phyloP scores from a whole-genome alignment of 768 basidiomycete genomes.

The Vararia minispora region DNA sequence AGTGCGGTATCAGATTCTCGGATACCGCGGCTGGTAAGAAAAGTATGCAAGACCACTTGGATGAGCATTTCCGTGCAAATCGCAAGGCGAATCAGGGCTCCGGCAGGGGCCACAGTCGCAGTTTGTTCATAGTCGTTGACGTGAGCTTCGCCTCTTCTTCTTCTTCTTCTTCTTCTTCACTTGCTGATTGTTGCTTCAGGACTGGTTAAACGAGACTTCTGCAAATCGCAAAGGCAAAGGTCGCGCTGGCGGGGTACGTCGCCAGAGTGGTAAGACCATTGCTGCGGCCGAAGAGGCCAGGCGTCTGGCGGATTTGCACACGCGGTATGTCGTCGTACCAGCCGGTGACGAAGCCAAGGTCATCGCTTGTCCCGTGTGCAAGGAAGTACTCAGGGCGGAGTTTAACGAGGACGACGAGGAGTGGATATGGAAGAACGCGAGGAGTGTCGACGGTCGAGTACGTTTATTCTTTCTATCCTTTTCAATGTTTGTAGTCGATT shows the following conservation, averaged over 20 bases:
- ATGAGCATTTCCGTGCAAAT: slow-evolving; percentile 95
- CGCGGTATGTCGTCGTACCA: slow-evolving; percentile 82
- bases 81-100: slow-evolving; percentile 66
- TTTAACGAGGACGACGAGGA: slow-evolving; percentile 94
- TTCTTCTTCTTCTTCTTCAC: neutral
- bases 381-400: slow-evolving; percentile 84
- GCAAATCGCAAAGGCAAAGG: slow-evolving; percentile 60
- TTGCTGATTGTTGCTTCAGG: slow-evolving; percentile 33
- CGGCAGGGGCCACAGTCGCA: slow-evolving; percentile 79
- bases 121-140: slow-evolving; percentile 80
- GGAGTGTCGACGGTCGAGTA: slow-evolving; percentile 75
- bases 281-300: slow-evolving; percentile 57
- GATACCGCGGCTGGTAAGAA: slow-evolving; percentile 64
- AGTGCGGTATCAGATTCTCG: slow-evolving; percentile 83
- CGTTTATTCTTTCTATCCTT: slow-evolving; percentile 16
- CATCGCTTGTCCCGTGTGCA: slow-evolving; percentile 91
- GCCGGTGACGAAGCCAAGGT: slow-evolving; percentile 76
- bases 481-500: neutral
- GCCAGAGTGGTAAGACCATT: slow-evolving; percentile 42
- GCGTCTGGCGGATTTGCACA: slow-evolving; percentile 63
- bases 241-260: slow-evolving; percentile 39
- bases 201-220: slow-evolving; percentile 73
- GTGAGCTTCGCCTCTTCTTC: slow-evolving; percentile 33
- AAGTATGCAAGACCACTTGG: slow-evolving; percentile 77
- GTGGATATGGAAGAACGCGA: slow-evolving; percentile 94